A percentile compares a stretch with the other conserved stretches of the same genome.
Conservation (phyloP, 1,284 basidiomycete species). For the Apiotrichum mycotoxinovorans region DNA sequence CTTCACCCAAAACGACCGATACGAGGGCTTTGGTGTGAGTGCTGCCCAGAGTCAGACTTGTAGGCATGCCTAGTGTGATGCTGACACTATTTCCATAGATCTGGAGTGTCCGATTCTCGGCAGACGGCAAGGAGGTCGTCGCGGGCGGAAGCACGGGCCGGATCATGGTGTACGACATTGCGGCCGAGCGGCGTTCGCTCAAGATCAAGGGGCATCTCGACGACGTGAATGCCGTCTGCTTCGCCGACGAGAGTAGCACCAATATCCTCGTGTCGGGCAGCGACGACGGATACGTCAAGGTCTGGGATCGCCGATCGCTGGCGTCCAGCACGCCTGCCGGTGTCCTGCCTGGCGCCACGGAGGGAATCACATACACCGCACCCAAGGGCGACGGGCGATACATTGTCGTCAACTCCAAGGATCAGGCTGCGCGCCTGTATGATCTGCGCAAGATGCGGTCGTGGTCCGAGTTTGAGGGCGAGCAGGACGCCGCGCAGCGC, state of each 20-base stretch:
- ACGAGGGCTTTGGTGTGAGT: conserved; percentile 57
- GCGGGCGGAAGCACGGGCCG: conserved; percentile 53
- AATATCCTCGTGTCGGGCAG: conserved; percentile 92
- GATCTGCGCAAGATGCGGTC: conserved; percentile 89
- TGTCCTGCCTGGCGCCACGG: conserved; percentile 88
- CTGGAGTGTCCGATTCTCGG: conserved; percentile 92
- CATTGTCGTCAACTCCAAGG: conserved; percentile 95
- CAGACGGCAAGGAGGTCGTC: conserved; percentile 86
- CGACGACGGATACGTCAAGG: conserved; percentile 90
- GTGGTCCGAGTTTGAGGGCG: conserved; percentile 63
- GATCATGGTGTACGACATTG: conserved; percentile 79
- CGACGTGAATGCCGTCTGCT: conserved; percentile 95
- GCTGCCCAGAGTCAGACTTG: too few species aligned
- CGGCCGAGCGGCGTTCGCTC: conserved; percentile 71
- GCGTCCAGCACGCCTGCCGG: conserved; percentile 79
- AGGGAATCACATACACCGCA: conserved; percentile 85
- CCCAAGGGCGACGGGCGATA: conserved; percentile 89
- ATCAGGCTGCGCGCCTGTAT: conserved; percentile 88
- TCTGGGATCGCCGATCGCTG: conserved; percentile 93
- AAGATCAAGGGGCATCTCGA: conserved; percentile 78
- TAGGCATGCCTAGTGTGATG: background rate
- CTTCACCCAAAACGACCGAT: conserved; percentile 55
- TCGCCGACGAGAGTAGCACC: conserved; percentile 85
- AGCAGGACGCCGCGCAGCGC: conserved; percentile 50
- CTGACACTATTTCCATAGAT: conserved; percentile 54